These are phyloP conservation scores for Apiospora kogelbergensis DNA, from an alignment of 2,329 filamentous ascomycete genomes.

Conservation along the genomic window DNA sequence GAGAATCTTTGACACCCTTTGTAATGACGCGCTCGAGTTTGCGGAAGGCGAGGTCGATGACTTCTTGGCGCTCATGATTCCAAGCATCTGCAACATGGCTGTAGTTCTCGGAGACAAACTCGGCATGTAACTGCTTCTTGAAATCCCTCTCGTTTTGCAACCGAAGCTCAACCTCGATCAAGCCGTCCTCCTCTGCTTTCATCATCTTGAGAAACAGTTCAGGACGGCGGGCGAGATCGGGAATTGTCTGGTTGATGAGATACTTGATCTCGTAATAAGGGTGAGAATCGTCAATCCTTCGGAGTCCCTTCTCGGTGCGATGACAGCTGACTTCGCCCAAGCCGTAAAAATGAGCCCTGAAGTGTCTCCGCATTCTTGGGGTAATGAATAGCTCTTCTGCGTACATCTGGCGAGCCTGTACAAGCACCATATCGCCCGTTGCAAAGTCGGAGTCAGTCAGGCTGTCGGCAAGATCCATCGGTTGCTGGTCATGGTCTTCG, in stretches of 20 bases:
- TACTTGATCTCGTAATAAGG: slow-evolving; percentile 99
- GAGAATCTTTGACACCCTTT: slow-evolving; percentile 90
- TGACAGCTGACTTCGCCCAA: slow-evolving; percentile 82
- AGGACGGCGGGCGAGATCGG: slow-evolving; percentile 77
- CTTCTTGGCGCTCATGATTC: slow-evolving; percentile 84
- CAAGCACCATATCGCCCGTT: slow-evolving; percentile 73
- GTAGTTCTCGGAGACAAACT: slow-evolving; percentile 93
- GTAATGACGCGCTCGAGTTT: slow-evolving; percentile 84
- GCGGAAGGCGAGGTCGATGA: slow-evolving; percentile 75
- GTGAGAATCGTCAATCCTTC: slow-evolving; percentile 91
- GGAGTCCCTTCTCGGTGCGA: slow-evolving; percentile 90
- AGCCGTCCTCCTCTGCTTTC: slow-evolving; percentile 90
- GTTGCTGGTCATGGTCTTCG: slow-evolving; percentile 78
- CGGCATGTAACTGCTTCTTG: slow-evolving; percentile 71
- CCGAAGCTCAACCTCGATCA: slow-evolving; percentile 80
- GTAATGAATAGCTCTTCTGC: slow-evolving; percentile 87
- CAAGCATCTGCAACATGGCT: slow-evolving; percentile 93
- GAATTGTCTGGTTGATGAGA: slow-evolving; percentile 82
- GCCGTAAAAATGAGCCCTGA: slow-evolving; percentile 81
- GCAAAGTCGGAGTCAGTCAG: slow-evolving; percentile 72
- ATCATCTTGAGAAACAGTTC: slow-evolving; percentile 97
- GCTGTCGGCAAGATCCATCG: slow-evolving; percentile 83
- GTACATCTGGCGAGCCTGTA: slow-evolving; percentile 82
- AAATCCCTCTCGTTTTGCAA: slow-evolving; percentile 77
- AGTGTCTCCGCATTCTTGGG: slow-evolving; percentile 84